A percentile compares a stretch with the other conserved stretches of the same genome.
Evolutionary conservation across 1,139 yeast species (phyloP).

Genomic region (Casaregolazyma suthepensis): DNA sequence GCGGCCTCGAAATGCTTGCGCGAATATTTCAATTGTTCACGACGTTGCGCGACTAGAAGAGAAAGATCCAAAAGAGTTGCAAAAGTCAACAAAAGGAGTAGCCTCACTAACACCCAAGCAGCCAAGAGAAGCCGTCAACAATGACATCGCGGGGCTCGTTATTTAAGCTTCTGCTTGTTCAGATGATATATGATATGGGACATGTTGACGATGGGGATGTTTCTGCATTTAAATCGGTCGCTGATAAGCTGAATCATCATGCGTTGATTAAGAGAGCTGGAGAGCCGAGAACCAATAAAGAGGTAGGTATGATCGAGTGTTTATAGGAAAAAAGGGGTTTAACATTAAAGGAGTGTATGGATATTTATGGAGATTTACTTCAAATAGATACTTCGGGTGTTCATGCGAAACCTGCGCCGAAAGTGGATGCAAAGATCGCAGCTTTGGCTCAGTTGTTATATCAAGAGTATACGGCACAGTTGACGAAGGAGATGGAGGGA

Average conservation of each 20-base stretch:
- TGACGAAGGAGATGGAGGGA: constrained; percentile 21
- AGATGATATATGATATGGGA: constrained; percentile 32
- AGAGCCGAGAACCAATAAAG: constrained; percentile 11
- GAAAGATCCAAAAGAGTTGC: background rate
- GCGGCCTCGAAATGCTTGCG: background rate
- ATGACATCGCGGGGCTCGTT: constrained; percentile 11
- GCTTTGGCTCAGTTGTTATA: constrained; percentile 30
- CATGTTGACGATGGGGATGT: constrained; percentile 15
- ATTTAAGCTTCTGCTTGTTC: constrained; percentile 32
- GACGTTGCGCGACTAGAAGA: background rate
- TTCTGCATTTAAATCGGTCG: constrained; percentile 24
- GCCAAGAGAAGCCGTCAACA: background rate
- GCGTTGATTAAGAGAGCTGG: constrained; percentile 26
- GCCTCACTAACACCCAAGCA: background rate
- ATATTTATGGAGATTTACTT: constrained; percentile 24
- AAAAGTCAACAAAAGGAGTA: background rate
- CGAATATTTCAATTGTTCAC: background rate
- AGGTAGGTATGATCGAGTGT: constrained; percentile 3
- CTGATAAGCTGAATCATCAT: constrained; percentile 28
- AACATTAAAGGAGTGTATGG: constrained; percentile 21
- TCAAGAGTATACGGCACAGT: constrained; percentile 26
- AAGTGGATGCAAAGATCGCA: constrained; percentile 27
- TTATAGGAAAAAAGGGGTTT: too few relatives aligned
- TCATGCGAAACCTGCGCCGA: constrained; percentile 12
- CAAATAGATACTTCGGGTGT: constrained; percentile 22